A percentile compares a stretch with the other conserved stretches of the same genome.
These are phyloP conservation scores for Gryganskiella cystojenkinii DNA, from an alignment of 192 early-diverging fungal species.

Conservation along the genomic window DNA sequence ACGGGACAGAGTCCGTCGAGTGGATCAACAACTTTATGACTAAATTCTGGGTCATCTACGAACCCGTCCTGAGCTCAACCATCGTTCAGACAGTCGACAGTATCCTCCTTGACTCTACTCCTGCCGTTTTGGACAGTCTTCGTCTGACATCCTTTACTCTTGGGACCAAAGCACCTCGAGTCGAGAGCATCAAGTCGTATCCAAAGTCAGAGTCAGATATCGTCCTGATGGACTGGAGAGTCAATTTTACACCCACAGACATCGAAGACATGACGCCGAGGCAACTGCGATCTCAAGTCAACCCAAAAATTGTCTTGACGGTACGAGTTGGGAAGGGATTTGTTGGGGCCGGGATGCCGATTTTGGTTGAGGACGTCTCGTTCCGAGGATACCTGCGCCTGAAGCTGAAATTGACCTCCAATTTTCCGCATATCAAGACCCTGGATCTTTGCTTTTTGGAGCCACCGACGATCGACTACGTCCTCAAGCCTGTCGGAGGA, in stretches of 20 bases:
- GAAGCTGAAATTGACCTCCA: conserved; percentile 85
- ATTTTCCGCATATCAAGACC: conserved; percentile 88
- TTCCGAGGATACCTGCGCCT: conserved; percentile 82
- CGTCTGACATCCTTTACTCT: conserved; percentile 79
- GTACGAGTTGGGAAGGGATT: conserved; percentile 90
- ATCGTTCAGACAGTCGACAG: conserved; percentile 78
- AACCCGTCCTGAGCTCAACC: conserved; percentile 83
- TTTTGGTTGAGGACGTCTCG: conserved; percentile 87
- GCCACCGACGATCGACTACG: conserved; percentile 87
- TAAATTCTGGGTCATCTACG: conserved; percentile 91
- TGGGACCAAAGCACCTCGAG: conserved; percentile 79
- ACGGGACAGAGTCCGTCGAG: conserved; percentile 75
- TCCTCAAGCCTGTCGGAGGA: conserved; percentile 89
- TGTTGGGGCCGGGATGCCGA: conserved; percentile 85
- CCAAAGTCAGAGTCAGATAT: conserved; percentile 79
- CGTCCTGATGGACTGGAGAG: conserved; percentile 91
- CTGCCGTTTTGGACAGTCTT: conserved; percentile 85
- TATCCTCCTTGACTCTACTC: conserved; percentile 78
- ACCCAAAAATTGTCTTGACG: conserved; percentile 89
- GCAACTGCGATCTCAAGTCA: conserved; percentile 74
- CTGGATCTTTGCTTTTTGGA: conserved; percentile 88
- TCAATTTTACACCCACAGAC: conserved; percentile 88
- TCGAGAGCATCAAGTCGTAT: conserved; percentile 77
- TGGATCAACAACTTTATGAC: conserved; percentile 93
- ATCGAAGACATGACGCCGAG: conserved; percentile 74